A percentile compares a stretch with the other conserved stretches of the same genome.
Conservation (phyloP, 2,329 filamentous ascomycete genomes). For the Stagonosporopsis chrysanthemi region DNA sequence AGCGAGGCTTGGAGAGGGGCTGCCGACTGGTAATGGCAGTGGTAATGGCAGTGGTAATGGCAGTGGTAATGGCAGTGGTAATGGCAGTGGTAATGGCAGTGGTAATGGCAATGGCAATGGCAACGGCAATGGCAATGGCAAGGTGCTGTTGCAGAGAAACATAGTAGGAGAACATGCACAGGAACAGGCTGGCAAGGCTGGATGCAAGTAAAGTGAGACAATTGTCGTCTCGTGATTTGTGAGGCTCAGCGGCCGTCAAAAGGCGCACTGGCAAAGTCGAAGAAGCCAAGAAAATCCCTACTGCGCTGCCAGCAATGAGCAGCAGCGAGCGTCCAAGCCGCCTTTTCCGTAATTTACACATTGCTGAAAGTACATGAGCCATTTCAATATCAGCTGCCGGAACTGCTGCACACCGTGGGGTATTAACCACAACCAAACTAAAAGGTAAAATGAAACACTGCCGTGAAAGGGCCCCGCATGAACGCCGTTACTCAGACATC, state of each 20-base stretch:
- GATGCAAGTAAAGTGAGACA: conserved; percentile 28
- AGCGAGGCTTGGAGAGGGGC: background rate
- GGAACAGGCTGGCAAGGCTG: conserved; percentile 2
- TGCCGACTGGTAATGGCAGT: too few relatives aligned
- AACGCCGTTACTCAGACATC: conserved; percentile 50
- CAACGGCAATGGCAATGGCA: too few relatives aligned
- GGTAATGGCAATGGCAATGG: too few relatives aligned
- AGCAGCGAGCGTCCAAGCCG: conserved; percentile 35
- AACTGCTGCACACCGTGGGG: conserved; percentile 43
- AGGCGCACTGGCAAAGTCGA: conserved; percentile 28
- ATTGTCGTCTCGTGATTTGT: conserved; percentile 38
- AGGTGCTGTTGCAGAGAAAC: background rate
- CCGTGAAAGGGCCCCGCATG: conserved; percentile 48
- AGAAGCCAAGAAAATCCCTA: conserved; percentile 31
- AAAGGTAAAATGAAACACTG: conserved; percentile 45
- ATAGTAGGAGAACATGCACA: too few relatives aligned
- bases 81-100: too few relatives aligned
- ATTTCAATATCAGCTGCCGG: conserved; percentile 37
- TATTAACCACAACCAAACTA: conserved; percentile 47
- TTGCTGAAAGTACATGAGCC: conserved; percentile 50
- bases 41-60: too few relatives aligned
- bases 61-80: too few relatives aligned
- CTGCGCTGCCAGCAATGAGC: conserved; percentile 37
- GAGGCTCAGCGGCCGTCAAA: conserved; percentile 33
- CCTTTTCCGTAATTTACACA: conserved; percentile 50